Evolutionary conservation across 2,329 filamentous ascomycete genomes (phyloP).

Genomic region (Apiospora koreana): DNA sequence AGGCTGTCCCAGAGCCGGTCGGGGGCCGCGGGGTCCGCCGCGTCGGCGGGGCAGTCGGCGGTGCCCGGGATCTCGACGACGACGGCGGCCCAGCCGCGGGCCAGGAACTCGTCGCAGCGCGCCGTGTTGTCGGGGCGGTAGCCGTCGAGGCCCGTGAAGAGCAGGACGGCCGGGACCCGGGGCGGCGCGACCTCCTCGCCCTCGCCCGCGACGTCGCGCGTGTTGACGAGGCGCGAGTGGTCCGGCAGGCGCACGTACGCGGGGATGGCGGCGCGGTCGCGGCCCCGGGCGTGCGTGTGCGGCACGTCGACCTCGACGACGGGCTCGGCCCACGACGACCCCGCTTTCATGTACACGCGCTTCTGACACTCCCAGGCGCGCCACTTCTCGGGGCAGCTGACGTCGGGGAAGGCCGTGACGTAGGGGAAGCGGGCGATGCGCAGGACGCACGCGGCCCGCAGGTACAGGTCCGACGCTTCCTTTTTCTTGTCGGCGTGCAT

Average conservation of each 20-base stretch:
- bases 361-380: conserved; percentile 68
- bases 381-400: conserved; percentile 52
- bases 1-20: conserved; percentile 66
- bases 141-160: conserved; percentile 64
- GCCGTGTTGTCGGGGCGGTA: conserved; percentile 64
- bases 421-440: conserved; percentile 73
- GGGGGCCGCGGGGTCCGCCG: conserved; percentile 56
- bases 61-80: conserved; percentile 68
- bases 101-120: conserved; percentile 61
- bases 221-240: conserved; percentile 14
- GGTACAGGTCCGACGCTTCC: conserved; percentile 62
- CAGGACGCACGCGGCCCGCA: conserved; percentile 73
- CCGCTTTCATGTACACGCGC: conserved; percentile 60
- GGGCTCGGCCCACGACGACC: conserved; percentile 54
- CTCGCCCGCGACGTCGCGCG: background rate
- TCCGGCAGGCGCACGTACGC: conserved; percentile 65
- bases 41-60: conserved; percentile 66
- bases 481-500: conserved; percentile 44
- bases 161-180: conserved; percentile 50
- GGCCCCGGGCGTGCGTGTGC: conserved; percentile 49
- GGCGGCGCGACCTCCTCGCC: background rate
- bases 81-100: conserved; percentile 63
- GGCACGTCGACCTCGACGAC: conserved; percentile 64
- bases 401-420: conserved; percentile 40
- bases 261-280: conserved; percentile 59